These are phyloP conservation scores for Drechslera avenae DNA, from an alignment of 2,329 filamentous ascomycete species.

Conservation along the genomic window DNA sequence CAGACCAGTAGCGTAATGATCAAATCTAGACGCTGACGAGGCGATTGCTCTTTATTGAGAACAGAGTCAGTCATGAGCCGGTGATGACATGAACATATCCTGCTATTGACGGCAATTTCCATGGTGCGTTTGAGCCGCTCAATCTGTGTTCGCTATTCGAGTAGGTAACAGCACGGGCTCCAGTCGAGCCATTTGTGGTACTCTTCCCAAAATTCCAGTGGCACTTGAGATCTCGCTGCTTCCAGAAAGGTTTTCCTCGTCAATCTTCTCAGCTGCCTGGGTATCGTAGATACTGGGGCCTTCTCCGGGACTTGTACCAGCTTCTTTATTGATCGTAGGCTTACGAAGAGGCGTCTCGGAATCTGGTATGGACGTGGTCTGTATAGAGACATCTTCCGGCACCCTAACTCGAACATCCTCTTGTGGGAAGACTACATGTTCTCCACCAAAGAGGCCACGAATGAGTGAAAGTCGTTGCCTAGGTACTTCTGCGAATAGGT, in stretches of 20 bases:
- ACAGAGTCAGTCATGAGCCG: too few species aligned
- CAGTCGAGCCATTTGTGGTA: neutral
- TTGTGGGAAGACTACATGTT: neutral
- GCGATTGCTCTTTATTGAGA: too few species aligned
- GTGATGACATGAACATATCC: too few species aligned
- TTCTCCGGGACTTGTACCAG: neutral
- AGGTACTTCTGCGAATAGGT: conserved; percentile 6
- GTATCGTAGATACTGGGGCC: neutral
- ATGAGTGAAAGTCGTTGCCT: conserved; percentile 14
- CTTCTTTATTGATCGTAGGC: neutral
- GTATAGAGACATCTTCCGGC: conserved; percentile 15
- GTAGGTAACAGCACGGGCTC: neutral
- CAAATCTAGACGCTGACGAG: neutral
- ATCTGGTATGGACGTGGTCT: conserved; percentile 3
- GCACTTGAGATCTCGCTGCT: neutral
- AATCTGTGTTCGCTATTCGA: neutral
- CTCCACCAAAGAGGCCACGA: conserved; percentile 12
- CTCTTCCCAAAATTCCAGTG: neutral
- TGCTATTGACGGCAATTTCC: neutral
- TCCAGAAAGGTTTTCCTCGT: neutral
- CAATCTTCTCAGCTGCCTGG: too few species aligned
- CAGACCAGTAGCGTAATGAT: neutral
- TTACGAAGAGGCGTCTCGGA: neutral
- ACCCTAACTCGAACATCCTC: conserved; percentile 5
- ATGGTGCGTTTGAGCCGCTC: neutral